These are phyloP conservation scores for Entrophospora sp. DNA, from an alignment of 192 early-diverging fungal genomes.

Conservation along the genomic window DNA sequence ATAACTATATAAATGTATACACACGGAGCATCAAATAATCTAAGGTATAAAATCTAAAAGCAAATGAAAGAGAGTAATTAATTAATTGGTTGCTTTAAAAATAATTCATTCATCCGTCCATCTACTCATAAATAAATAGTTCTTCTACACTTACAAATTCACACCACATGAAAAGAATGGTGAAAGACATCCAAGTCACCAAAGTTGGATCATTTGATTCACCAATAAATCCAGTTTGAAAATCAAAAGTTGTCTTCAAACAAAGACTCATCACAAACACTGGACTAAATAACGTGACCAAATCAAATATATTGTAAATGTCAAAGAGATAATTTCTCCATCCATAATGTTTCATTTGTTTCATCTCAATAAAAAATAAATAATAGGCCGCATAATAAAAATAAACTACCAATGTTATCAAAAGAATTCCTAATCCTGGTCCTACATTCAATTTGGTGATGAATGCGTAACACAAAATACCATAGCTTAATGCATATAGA, in stretches of 20 bases:
- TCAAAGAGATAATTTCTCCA: neutral
- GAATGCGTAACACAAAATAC: neutral
- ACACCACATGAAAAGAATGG: neutral
- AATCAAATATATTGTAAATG: neutral
- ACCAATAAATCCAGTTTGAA: neutral
- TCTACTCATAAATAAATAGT: neutral
- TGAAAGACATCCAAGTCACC: neutral
- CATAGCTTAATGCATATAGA: neutral
- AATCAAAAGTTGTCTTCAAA: neutral
- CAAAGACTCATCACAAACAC: neutral
- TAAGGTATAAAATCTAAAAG: neutral
- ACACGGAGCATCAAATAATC: neutral
- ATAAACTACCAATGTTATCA: neutral
- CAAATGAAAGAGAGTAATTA: neutral
- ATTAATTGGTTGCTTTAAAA: neutral
- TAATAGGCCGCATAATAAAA: neutral
- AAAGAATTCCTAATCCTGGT: neutral
- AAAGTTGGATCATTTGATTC: neutral
- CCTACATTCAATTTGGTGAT: neutral
- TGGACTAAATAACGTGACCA: neutral
- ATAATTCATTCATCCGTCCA: no score
- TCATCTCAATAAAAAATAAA: neutral
- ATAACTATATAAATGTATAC: neutral
- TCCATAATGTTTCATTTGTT: neutral
- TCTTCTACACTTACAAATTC: neutral